Evolutionary conservation across 345 rosid genomes (phyloP).

Genomic region (Geranium rotundifolium): DNA sequence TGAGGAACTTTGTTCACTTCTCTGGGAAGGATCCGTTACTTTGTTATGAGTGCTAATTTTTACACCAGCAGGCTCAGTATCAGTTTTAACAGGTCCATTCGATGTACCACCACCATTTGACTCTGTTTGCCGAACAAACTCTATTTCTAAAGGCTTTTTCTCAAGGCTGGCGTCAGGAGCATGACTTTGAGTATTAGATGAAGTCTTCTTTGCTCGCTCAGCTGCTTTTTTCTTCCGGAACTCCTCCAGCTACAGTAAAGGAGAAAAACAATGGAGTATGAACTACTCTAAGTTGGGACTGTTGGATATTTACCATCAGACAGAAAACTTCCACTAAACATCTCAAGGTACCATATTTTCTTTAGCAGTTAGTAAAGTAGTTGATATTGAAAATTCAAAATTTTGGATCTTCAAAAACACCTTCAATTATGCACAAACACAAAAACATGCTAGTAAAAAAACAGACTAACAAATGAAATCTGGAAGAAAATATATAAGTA

Average conservation of each 20-base stretch:
- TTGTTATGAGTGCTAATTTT: constrained; percentile 11
- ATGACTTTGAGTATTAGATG: constrained; percentile 24
- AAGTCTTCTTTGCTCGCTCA: constrained; percentile 60
- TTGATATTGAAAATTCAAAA: not conserved
- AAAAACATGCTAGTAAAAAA: not conserved
- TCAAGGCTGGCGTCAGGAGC: constrained; percentile 27
- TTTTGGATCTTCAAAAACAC: not conserved
- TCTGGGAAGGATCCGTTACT: constrained; percentile 11
- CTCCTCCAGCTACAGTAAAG: constrained; percentile 64
- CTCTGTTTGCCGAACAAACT: constrained; percentile 20
- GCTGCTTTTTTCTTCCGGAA: constrained; percentile 96
- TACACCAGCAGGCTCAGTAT: constrained; percentile 12
- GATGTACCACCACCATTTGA: constrained; percentile 46
- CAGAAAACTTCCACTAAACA: not conserved
- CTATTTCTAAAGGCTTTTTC: constrained; percentile 27
- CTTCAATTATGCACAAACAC: not conserved
- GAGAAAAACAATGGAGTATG: not conserved
- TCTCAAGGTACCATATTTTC: not conserved
- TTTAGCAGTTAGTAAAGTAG: not conserved
- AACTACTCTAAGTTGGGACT: not conserved
- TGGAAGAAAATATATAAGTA: not conserved
- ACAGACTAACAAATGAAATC: not conserved
- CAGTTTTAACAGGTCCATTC: constrained; percentile 19
- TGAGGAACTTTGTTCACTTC: constrained; percentile 19
- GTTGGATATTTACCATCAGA: not conserved